These are phyloP conservation scores for Kwoniella sp. DNA, from an alignment of 768 basidiomycete genomes.

Conservation along the genomic window DNA sequence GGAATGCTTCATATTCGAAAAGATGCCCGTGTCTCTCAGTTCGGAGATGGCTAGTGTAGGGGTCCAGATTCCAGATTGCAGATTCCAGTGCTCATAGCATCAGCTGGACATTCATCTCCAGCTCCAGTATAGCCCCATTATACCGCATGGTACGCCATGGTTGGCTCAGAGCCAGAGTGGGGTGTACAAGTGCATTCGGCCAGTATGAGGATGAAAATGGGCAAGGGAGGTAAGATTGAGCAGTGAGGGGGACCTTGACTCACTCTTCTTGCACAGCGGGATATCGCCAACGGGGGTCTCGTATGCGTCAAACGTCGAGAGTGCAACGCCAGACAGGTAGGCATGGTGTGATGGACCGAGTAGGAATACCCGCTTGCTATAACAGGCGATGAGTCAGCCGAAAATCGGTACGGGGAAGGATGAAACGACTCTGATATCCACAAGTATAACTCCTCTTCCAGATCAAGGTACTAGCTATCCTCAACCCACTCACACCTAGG, in stretches of 20 bases:
- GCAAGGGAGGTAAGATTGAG: no score
- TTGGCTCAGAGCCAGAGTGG: background rate
- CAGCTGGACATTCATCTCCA: background rate
- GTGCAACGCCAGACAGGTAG: constrained; percentile 81
- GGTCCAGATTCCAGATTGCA: background rate
- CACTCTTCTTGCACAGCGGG: constrained; percentile 76
- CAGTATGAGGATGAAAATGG: background rate
- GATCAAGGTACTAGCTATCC: no score
- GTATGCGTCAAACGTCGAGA: constrained; percentile 76
- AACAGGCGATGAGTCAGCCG: background rate
- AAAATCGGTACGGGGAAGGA: background rate
- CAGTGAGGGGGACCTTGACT: constrained; percentile 50
- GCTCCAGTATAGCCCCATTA: no score
- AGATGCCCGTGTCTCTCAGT: constrained; percentile 68
- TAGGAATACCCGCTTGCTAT: constrained; percentile 86
- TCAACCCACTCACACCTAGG: no score
- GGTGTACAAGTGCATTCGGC: background rate
- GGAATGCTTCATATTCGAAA: constrained; percentile 66
- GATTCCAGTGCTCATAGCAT: background rate
- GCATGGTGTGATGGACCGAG: constrained; percentile 95
- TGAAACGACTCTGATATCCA: background rate
- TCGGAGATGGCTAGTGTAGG: constrained; percentile 65
- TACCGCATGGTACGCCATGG: background rate
- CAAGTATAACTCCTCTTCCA: no score
- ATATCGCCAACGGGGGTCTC: constrained; percentile 83